Conservation (phyloP, 352 stramenopile genomes). For the Globisporangium viniferum region DNA sequence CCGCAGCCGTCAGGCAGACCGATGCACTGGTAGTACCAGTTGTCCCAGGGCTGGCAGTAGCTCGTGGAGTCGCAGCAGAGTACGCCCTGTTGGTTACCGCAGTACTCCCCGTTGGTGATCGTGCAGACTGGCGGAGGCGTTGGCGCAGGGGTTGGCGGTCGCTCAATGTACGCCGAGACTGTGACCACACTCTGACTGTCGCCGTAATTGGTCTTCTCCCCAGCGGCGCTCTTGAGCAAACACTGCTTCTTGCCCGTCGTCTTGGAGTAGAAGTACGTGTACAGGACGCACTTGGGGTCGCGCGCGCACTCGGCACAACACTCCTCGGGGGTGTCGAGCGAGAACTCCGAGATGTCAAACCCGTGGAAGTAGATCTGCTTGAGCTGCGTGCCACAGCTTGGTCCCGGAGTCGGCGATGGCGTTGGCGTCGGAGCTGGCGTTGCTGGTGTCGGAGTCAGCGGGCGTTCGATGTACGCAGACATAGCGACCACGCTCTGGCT, state of each 20-base stretch:
- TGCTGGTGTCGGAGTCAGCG: neutral
- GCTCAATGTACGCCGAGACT: too few species aligned
- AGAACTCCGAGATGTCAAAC: conserved; percentile 5
- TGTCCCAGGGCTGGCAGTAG: too few species aligned
- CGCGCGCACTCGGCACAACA: conserved; percentile 6
- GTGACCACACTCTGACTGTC: too few species aligned
- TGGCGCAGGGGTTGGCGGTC: neutral
- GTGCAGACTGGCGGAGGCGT: too few species aligned
- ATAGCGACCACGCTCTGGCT: too few species aligned
- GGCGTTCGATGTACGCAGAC: too few species aligned
- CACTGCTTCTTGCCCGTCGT: conserved; percentile 3
- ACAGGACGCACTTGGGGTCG: conserved; percentile 6
- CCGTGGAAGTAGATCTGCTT: conserved; percentile 18
- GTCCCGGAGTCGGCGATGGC: neutral
- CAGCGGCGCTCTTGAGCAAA: too few species aligned
- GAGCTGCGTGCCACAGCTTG: conserved; percentile 2
- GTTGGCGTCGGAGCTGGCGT: neutral
- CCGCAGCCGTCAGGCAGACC: conserved; percentile 12
- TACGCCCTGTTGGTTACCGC: too few species aligned
- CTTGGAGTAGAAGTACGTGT: conserved; percentile 14
- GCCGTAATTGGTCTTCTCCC: too few species aligned
- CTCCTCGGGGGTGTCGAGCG: conserved; percentile 7
- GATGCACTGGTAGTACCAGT: conserved; percentile 18
- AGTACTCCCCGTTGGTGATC: too few species aligned
- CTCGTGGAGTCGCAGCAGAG: too few species aligned